Base-by-base conservation (phyloP, 1,284 basidiomycete genomes). In the Phlebopus sp. region DNA sequence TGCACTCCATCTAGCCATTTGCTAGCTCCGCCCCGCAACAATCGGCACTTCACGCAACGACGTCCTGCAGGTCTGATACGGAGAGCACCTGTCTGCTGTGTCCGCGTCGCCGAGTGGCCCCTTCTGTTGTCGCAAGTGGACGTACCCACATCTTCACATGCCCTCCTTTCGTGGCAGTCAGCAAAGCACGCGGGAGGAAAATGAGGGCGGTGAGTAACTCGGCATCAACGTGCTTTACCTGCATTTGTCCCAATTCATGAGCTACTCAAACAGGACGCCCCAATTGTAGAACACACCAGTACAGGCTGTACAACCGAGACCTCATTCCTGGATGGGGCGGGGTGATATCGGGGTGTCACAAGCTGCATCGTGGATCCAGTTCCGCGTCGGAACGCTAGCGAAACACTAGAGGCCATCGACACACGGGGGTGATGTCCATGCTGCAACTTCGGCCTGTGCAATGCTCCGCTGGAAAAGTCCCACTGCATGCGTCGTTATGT, bases 271-370 rank as follows among this genome's bases (percentile, higher is more conserved):
- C 42, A 18, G 32, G 29, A 42, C 27, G 27, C 17, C 25, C 49
- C 37, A 55, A 14, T 9, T 60, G 49, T 1, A 64, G 59, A 5
- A 76, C 87, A 57, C 62, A 92, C 90, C 56, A 96, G 72, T 31
- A 96, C 90, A 21, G 94, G 94, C 61, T 97, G 94, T 3, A 97
- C 82, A 23, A 92, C 80, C 4, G 93, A 89, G 6, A 96, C 85
- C 57, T 97, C 93, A 53, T 88, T 91, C 21, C 92, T 76, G 2
- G 91, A 90, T 2, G 92, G 91, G 1, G 94, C 87, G 13, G 90
- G 81, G 60, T 97, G 94, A 59, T 85, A 92, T 19, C 82, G 76
- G 14, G 80, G 74, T 10, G 75, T 68, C 3, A 68, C 60, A 30
- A 86, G 74, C 57, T 81, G 79, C 15, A 77, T 67, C 2, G 75